Evolutionary conservation across 1,284 basidiomycete species (phyloP), one percentile per base, ranked within the genome.

Genomic region (Rhodotorula glutinis): DNA sequence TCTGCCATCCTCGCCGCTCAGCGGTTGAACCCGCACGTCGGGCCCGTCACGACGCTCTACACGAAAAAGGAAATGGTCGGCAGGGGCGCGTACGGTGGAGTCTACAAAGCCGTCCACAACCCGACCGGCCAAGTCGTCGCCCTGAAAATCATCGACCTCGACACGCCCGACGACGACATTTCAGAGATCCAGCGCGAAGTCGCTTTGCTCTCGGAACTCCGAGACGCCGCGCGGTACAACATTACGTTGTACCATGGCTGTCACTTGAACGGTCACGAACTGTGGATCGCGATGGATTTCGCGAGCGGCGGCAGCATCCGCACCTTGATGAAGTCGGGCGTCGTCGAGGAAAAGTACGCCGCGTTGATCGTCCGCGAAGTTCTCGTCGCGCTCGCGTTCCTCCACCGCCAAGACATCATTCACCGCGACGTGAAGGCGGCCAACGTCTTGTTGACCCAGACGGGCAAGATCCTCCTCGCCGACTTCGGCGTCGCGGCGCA

Each of bases 241-340:
- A 87, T 98, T 73, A 96, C 92, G 52, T 88, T 90, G 74, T 99
- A 98, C 81, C 97, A 89, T 80, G 95, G 93, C 29, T 97, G 94
- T 80, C 89, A 91, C 81, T 85, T 97, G 77, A 90, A 95, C 77
- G 93, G 93, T 0, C 90, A 92, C 33, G 89, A 91, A 59, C 90
- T 98, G 9, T 99, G 96, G 93, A 98, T 98, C 74, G 92, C 90
- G 49, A 98, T 99, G 96, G 96, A 99, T 79, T 89, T 89, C 77
- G 96, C 96, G 10, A 88, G 92, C 72, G 96, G 95, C 5, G 96
- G 96, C 14, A 96, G 92, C 76, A 91, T 98, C 16, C 84, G 92
- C 56, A 92, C 92, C 0, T 82, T 98, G 73, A 91, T 88, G 60
- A 89, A 87, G 74, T 88, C 89, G 44, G 88, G 88, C 9, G 80